A percentile compares a stretch with the other conserved stretches of the same genome.
These are phyloP conservation scores for Moricandia moricandioides DNA, from an alignment of 345 rosid genomes.

Conservation along the genomic window DNA sequence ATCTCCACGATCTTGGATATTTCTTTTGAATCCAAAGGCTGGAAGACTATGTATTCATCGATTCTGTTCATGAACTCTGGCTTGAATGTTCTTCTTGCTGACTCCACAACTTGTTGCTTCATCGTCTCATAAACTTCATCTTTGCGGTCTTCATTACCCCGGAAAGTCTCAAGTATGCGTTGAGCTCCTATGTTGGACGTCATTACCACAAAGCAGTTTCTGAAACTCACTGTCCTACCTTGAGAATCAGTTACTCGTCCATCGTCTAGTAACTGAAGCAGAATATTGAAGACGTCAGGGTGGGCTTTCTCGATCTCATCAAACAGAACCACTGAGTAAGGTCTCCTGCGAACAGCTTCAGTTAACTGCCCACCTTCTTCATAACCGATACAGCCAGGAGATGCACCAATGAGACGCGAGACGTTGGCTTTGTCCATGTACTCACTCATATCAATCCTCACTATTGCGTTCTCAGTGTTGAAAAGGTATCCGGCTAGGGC, in stretches of 20 bases:
- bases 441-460: conserved; percentile 92
- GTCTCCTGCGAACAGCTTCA: conserved; percentile 87
- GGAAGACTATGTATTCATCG: conserved; percentile 92
- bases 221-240: conserved; percentile 84
- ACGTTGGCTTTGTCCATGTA: conserved; percentile 95
- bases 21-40: conserved; percentile 72
- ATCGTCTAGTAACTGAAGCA: conserved; percentile 83
- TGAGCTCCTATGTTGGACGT: conserved; percentile 96
- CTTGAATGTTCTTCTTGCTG: conserved; percentile 82
- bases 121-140: conserved; percentile 74
- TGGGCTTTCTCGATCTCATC: conserved; percentile 98
- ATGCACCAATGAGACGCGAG: conserved; percentile 87
- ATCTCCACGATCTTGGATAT: conserved; percentile 75
- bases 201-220: conserved; percentile 83
- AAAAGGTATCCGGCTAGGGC: conserved; percentile 85
- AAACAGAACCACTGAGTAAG: conserved; percentile 84
- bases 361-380: conserved; percentile 99
- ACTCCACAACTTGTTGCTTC: conserved; percentile 76
- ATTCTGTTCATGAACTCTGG: conserved; percentile 91
- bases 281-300: conserved; percentile 81
- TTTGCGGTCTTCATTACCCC: conserved; percentile 58
- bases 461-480: conserved; percentile 84
- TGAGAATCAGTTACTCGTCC: conserved; percentile 94
- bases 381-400: conserved; percentile 93
- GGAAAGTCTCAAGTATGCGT: conserved; percentile 74